These are phyloP conservation scores for Colletotrichum higginsianum DNA, from an alignment of 2,329 filamentous ascomycete genomes.

Conservation along the genomic window DNA sequence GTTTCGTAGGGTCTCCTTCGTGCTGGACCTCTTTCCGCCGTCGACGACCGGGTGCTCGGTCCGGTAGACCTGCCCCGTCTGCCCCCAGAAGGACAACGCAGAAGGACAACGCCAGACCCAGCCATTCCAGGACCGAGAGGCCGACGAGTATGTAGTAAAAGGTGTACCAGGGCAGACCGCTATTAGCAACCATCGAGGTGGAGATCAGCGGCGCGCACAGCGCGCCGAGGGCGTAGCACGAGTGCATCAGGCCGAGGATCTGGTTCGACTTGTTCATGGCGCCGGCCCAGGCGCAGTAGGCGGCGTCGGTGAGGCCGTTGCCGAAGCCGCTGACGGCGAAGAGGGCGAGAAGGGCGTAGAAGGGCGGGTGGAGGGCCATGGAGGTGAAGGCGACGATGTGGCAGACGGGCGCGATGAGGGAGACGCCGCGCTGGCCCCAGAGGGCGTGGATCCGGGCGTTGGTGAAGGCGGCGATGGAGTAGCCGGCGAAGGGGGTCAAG, in stretches of 20 bases:
- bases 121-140: not conserved
- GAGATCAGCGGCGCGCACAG: constrained; percentile 79
- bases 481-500: constrained; percentile 76
- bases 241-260: constrained; percentile 80
- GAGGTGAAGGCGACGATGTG: constrained; percentile 77
- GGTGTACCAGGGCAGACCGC: not conserved
- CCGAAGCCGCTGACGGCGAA: constrained; percentile 79
- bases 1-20: not conserved
- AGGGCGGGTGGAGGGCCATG: constrained; percentile 78
- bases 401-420: constrained; percentile 72
- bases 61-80: not conserved
- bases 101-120: not conserved
- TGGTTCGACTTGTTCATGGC: constrained; percentile 82
- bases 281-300: constrained; percentile 74
- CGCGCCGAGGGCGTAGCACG: constrained; percentile 79
- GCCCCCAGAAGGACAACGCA: not conserved
- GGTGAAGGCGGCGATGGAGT: constrained; percentile 72
- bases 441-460: constrained; percentile 76
- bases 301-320: constrained; percentile 76
- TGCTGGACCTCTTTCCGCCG: not conserved
- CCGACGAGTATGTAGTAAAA: not conserved
- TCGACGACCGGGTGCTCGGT: constrained; percentile 45
- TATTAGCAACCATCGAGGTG: constrained; percentile 60
- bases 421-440: constrained; percentile 79
- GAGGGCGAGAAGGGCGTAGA: constrained; percentile 74